Evolutionary conservation across 169 alveolate species (phyloP).

Genomic region (Perkinsus chesapeaki): DNA sequence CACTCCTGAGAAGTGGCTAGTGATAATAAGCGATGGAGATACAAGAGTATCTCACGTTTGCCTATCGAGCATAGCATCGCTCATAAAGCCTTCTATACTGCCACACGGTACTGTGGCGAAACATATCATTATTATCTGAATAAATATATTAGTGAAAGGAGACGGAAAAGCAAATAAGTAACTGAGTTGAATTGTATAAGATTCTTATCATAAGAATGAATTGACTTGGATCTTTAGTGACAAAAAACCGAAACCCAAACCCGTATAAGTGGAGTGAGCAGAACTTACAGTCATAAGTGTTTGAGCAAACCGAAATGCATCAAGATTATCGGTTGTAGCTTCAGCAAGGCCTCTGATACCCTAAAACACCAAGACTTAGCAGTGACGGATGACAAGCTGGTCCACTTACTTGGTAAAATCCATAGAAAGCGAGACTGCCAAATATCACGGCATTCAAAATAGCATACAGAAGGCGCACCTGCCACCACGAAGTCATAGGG

Average conservation of each 20-base stretch:
- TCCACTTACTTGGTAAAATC: not conserved
- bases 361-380: not conserved
- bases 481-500: no score
- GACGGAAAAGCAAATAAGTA: not conserved
- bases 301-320: not conserved
- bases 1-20: not conserved
- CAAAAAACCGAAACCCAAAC: not conserved
- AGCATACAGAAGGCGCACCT: not conserved
- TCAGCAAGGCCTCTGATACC: not conserved
- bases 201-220: not conserved
- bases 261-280: not conserved
- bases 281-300: not conserved
- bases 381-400: not conserved
- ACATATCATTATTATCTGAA: not conserved
- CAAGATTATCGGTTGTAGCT: not conserved
- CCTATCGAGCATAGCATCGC: not conserved
- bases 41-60: not conserved
- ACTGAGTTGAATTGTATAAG: not conserved
- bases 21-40: not conserved
- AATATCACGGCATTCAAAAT: not conserved
- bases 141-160: not conserved
- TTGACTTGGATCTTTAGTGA: not conserved
- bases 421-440: not conserved
- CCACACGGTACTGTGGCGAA: not conserved
- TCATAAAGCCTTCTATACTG: not conserved